phyloP scores from a whole-genome alignment of 768 basidiomycete genomes.

The Boletellus emodensis region DNA sequence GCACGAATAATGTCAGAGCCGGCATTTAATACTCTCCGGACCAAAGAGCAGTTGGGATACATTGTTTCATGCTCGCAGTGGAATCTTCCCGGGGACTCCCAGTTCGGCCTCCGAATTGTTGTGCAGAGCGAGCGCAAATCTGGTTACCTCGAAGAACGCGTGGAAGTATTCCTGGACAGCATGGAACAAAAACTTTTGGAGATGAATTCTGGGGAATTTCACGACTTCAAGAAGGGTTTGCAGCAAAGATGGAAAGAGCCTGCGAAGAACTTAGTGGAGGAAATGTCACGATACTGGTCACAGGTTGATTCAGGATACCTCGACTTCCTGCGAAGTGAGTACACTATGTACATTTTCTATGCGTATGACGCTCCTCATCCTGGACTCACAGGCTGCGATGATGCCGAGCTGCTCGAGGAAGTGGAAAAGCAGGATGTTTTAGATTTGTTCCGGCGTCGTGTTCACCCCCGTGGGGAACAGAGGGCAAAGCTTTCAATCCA shows the following conservation, averaged over 20 bases:
- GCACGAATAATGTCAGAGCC: slow-evolving; percentile 88
- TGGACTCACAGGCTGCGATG: slow-evolving; percentile 54
- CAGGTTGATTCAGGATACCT: slow-evolving; percentile 77
- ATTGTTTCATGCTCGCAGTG: slow-evolving; percentile 65
- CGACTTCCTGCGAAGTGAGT: slow-evolving; percentile 84
- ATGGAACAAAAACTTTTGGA: slow-evolving; percentile 65
- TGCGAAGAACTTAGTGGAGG: slow-evolving; percentile 84
- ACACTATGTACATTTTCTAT: neutral
- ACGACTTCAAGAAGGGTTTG: slow-evolving; percentile 71
- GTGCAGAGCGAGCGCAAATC: slow-evolving; percentile 87
- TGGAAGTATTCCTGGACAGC: slow-evolving; percentile 80
- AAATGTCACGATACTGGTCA: slow-evolving; percentile 61
- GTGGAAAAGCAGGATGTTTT: slow-evolving; percentile 76
- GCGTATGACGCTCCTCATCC: neutral
- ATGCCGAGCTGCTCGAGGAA: slow-evolving; percentile 58
- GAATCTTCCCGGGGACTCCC: slow-evolving; percentile 58
- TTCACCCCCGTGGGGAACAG: slow-evolving; percentile 63
- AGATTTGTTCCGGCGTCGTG: slow-evolving; percentile 59
- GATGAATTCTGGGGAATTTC: slow-evolving; percentile 71
- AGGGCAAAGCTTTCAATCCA: slow-evolving; percentile 87
- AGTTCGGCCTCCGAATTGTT: slow-evolving; percentile 74
- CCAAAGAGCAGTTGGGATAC: slow-evolving; percentile 95
- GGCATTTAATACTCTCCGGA: slow-evolving; percentile 85
- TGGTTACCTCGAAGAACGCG: slow-evolving; percentile 76
- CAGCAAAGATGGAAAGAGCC: slow-evolving; percentile 81